Evolutionary conservation across 257 asterid species (phyloP).

Genomic region (Fraxinus quadrangulata): DNA sequence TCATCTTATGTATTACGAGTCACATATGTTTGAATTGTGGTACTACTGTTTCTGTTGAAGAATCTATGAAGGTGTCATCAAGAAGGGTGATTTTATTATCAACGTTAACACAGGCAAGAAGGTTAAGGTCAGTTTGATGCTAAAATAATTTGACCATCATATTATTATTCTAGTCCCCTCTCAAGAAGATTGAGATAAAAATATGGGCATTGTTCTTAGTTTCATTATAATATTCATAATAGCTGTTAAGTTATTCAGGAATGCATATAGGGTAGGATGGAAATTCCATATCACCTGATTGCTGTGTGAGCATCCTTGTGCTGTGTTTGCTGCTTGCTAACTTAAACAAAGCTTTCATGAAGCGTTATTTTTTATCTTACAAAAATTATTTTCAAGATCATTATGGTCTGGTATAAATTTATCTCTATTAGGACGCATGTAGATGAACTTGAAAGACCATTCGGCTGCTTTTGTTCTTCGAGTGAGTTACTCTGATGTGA

Average conservation of each 20-base stretch:
- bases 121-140: constrained; percentile 68
- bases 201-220: constrained; percentile 1
- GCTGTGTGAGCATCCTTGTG: neutral
- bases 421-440: neutral
- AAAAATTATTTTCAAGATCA: neutral
- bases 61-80: constrained; percentile 89
- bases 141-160: neutral
- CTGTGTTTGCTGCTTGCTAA: neutral
- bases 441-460: neutral
- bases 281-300: neutral
- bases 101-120: constrained; percentile 92
- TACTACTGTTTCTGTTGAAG: constrained; percentile 44
- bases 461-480: constrained; percentile 2
- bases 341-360: constrained; percentile 2
- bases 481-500: constrained; percentile 17
- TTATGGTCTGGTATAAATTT: constrained; percentile 12
- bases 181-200: constrained; percentile 5
- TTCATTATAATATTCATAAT: neutral
- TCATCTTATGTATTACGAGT: constrained; percentile 20
- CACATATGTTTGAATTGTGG: neutral
- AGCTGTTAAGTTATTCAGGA: neutral
- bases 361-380: neutral
- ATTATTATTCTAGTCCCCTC: neutral
- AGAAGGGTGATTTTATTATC: constrained; percentile 88
- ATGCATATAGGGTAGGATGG: neutral